Base-by-base conservation (phyloP, 371 early-diverging fungal species). In the Mucor piriformis region DNA sequence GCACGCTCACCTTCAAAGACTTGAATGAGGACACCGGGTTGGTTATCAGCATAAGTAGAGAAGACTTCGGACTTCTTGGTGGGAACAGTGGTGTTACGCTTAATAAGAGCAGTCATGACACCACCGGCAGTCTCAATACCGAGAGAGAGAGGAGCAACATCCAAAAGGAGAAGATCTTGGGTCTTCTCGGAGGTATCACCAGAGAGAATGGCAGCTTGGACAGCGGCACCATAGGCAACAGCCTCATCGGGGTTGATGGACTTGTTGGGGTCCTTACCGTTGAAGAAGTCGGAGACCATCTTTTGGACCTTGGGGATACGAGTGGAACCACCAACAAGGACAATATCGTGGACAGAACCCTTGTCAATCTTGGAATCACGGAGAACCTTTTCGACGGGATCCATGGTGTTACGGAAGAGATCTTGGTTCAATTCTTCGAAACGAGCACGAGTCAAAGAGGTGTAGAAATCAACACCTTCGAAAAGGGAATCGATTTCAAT, bases 231-330 rank as follows among this genome's bases (percentile, higher is more conserved):
- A 75, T 94, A 96, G 49, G 97, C 98, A 63, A 97, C 95, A 61
- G 95, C 95, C 72, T 95, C 95, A 72, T 96, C 96, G 67, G 96
- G 96, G 84, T 96, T 94, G 86, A 96, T 93, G 55, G 90, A 88
- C 84, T 92, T 92, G 90, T 88, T 88, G 57, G 91, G 91, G 77
- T 95, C 91, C 84, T 93, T 95, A 70, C 94, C 96, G 78, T 93
- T 88, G 81, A 98, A 98, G 84, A 83, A 86, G 79, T 98, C 97
- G 18, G 91, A 88, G 64, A 99, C 88, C 71, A 98, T 84, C 84
- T 95, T 90, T 81, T 95, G 96, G 70, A 99, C 91, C 90, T 95
- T 97, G 83, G 99, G 99, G 75, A 99, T 99, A 89, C 99, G 96
- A 61, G 98, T 97, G 60, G 96, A 96, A 64, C 99, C 99, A 79